Evolutionary conservation across 2,329 filamentous ascomycete species (phyloP).

Genomic region (Dendryphion nanum): DNA sequence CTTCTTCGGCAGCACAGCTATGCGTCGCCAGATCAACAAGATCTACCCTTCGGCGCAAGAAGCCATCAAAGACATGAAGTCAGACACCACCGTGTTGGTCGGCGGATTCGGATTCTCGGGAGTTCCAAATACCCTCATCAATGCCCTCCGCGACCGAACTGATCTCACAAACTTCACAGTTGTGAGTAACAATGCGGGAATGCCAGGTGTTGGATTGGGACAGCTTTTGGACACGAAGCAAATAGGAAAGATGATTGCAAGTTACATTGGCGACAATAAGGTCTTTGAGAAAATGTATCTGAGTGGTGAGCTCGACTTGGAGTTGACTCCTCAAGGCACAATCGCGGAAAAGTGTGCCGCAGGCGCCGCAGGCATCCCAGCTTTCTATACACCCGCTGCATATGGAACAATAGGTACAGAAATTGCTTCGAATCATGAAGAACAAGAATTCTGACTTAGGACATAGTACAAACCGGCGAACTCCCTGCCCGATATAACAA

Average conservation of each 20-base stretch:
- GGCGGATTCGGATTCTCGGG: slow-evolving; percentile 41
- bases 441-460: no score
- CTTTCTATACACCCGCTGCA: slow-evolving; percentile 76
- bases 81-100: slow-evolving; percentile 36
- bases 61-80: slow-evolving; percentile 40
- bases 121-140: slow-evolving; percentile 41
- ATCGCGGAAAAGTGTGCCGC: slow-evolving; percentile 71
- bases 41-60: slow-evolving; percentile 39
- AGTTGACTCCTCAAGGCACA: slow-evolving; percentile 75
- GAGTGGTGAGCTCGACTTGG: slow-evolving; percentile 69
- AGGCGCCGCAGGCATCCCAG: slow-evolving; percentile 73
- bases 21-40: slow-evolving; percentile 38
- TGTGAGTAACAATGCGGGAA: slow-evolving; percentile 78
- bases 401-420: slow-evolving; percentile 55
- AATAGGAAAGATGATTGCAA: slow-evolving; percentile 69
- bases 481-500: slow-evolving; percentile 64
- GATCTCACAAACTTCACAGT: slow-evolving; percentile 58
- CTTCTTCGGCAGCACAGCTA: slow-evolving; percentile 34
- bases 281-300: slow-evolving; percentile 72
- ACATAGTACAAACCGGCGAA: slow-evolving; percentile 64
- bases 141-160: slow-evolving; percentile 35
- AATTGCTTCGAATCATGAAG: no score
- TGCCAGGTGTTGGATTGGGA: slow-evolving; percentile 67
- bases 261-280: slow-evolving; percentile 77
- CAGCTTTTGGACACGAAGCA: slow-evolving; percentile 68